Evolutionary conservation across 2,329 filamentous ascomycete genomes (phyloP), one percentile per base, ranked within the genome.

Genomic region (Pyrenophora teres): DNA sequence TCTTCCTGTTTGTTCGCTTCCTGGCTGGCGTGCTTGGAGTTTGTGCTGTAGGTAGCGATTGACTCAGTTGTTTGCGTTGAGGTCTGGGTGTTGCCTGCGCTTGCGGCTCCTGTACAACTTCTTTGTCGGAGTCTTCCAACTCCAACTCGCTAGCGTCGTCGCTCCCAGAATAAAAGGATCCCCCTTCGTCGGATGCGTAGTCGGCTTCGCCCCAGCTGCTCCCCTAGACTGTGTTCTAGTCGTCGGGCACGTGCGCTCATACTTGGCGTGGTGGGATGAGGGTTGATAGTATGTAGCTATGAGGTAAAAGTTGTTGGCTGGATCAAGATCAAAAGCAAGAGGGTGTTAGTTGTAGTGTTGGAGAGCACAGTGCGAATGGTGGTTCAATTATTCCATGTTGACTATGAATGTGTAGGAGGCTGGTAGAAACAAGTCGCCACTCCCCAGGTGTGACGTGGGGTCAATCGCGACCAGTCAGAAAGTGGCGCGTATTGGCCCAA

Each of bases 151-250:
- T 67, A 6, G 53, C 65, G 10, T 44, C 25, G 12, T 65, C 65
- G 39, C 64, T 65, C 6, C 56, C 62, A 33, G 66, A 62, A 25
- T 66, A 50, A 13, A 67, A 54, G 7, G 68, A 71, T 3, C 56
- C 59, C 15, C 54, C 63, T 15, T 54, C 60, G 16, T 71, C 67
- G 3, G 65, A 65, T 19, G 60, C 58, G 42, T 68, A 69, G 15
- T 69, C 61, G 19, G 64, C 64, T 19, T 68, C 64, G 43, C 62
- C 68, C 71, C 71, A 74, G 35, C 69, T 73, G 19, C 70, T 68
- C 13, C 13, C 66, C 67, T 6, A 74, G 61, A 40, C 66, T 72
- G 25, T 51, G 62, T 23, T 53, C 51, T 7, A 65, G 56, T 45
- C 54, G 59, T 2, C 51, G 62, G 18, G 65, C 48, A 23, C 49